These are phyloP conservation scores for Phyllostachys edulis DNA, from an alignment of 176 grass and related monocot genomes.

Conservation along the genomic window DNA sequence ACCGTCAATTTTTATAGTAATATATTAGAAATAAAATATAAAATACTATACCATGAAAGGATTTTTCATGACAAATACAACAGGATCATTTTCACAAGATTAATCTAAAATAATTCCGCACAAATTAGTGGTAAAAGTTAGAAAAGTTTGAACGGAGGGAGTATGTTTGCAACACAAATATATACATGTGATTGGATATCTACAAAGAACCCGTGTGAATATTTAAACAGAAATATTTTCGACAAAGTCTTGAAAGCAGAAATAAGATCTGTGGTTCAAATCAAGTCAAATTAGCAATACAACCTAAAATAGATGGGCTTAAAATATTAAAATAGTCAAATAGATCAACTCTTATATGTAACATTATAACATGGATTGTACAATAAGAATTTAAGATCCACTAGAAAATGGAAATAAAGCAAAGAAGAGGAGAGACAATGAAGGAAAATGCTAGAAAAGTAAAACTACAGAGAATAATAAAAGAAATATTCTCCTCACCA, in stretches of 20 bases:
- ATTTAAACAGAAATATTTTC: background rate
- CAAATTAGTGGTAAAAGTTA: slow-evolving; percentile 2
- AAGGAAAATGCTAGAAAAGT: background rate
- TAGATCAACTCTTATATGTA: background rate
- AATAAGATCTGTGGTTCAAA: background rate
- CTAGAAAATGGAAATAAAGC: background rate
- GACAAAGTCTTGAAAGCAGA: background rate
- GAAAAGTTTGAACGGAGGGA: background rate
- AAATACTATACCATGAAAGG: background rate
- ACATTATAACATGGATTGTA: background rate
- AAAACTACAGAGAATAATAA: background rate
- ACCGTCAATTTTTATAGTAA: no score
- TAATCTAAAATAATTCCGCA: background rate
- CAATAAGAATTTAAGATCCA: background rate
- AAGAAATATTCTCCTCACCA: background rate
- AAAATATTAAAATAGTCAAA: background rate
- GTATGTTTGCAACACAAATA: background rate
- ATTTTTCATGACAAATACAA: background rate
- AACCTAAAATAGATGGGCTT: background rate
- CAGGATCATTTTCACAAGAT: background rate
- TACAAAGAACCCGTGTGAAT: background rate
- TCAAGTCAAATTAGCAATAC: background rate
- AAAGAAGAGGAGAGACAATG: background rate
- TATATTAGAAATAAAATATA: background rate
- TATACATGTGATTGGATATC: background rate